Conservation (phyloP, 2,329 filamentous ascomycete species). For the Lachnellula arida region DNA sequence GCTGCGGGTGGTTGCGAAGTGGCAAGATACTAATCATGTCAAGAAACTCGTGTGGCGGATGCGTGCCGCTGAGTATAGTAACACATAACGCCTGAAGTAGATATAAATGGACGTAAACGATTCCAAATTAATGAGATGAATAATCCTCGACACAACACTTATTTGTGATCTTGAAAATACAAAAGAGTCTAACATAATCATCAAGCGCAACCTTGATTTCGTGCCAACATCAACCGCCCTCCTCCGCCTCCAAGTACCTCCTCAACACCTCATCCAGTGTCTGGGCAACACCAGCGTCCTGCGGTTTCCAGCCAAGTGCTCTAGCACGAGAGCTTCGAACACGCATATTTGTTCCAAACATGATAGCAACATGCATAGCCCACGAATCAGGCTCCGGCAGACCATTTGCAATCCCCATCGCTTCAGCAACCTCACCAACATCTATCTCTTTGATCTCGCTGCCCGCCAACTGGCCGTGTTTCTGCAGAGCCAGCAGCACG, state of each 20-base stretch:
- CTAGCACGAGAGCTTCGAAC: constrained; percentile 6
- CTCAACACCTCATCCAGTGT: constrained; percentile 6
- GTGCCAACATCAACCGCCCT: background rate
- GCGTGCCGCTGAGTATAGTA: no score
- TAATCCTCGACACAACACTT: no score
- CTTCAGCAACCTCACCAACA: background rate
- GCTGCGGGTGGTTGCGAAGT: no score
- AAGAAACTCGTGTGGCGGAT: no score
- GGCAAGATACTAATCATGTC: no score
- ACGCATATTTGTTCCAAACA: constrained; percentile 10
- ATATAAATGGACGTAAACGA: no score
- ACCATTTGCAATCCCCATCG: background rate
- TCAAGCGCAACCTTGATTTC: no score
- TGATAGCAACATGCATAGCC: constrained; percentile 5
- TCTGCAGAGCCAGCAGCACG: constrained; percentile 3
- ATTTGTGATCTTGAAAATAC: no score
- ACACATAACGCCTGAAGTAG: no score
- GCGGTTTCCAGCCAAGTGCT: constrained; percentile 6
- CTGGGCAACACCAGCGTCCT: background rate
- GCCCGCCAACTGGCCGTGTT: background rate
- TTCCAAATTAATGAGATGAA: no score
- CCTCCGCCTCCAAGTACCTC: background rate
- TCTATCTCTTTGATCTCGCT: background rate
- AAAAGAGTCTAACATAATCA: no score
- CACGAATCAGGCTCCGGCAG: constrained; percentile 2